phyloP scores from a whole-genome alignment of 2,329 filamentous ascomycete genomes.

The Grosmannia penicillata region DNA sequence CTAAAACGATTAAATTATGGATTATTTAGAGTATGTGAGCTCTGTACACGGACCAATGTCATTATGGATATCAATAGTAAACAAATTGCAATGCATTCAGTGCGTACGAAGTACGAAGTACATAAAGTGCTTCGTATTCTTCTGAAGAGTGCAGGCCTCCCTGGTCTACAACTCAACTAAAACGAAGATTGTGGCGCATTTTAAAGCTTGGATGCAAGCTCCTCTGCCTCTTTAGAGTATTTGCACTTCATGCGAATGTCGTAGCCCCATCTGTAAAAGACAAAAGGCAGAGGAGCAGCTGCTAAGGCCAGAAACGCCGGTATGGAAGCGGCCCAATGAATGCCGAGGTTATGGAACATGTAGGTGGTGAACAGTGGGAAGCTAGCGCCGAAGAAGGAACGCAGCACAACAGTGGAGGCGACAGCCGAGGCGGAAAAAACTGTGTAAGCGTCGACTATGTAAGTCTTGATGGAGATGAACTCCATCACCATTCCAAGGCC shows the following conservation, averaged over 20 bases:
- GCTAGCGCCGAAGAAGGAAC: slow-evolving; percentile 40
- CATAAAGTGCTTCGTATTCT: no score
- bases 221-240: not conserved
- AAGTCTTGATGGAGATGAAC: slow-evolving; percentile 39
- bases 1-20: no score
- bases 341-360: slow-evolving; percentile 45
- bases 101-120: no score
- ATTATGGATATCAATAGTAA: no score
- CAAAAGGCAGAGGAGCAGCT: slow-evolving; percentile 39
- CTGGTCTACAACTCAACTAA: no score
- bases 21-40: no score
- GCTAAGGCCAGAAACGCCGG: slow-evolving; percentile 28
- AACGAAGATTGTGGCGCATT: no score
- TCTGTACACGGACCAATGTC: no score
- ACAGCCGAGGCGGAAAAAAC: slow-evolving; percentile 46
- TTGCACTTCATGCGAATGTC: slow-evolving; percentile 18
- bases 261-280: slow-evolving; percentile 37
- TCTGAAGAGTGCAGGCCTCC: no score
- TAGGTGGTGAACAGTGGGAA: slow-evolving; percentile 42
- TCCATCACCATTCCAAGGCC: slow-evolving; percentile 21
- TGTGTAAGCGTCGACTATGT: slow-evolving; percentile 37
- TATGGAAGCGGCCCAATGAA: slow-evolving; percentile 41
- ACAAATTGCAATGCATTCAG: no score
- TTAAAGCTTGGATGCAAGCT: not conserved
- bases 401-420: slow-evolving; percentile 45